These are phyloP conservation scores for Nemania diffusa DNA, from an alignment of 2,329 filamentous ascomycete species.

Conservation along the genomic window DNA sequence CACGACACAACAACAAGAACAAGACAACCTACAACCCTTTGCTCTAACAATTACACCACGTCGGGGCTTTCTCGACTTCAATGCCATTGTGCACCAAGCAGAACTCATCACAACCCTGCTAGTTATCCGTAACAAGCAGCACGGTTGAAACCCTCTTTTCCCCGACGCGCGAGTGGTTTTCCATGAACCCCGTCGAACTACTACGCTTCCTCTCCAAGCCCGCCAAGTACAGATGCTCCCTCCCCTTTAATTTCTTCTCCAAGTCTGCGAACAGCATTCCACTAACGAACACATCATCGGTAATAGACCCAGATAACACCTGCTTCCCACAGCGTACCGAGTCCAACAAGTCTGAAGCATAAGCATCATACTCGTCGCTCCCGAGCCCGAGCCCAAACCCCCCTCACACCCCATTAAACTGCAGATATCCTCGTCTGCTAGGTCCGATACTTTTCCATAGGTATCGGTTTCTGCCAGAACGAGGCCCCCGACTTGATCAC, in stretches of 20 bases:
- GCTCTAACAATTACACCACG: neutral
- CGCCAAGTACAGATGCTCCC: constrained; percentile 75
- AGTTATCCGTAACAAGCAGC: constrained; percentile 36
- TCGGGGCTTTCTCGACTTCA: constrained; percentile 3
- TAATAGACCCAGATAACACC: constrained; percentile 70
- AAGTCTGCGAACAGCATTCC: neutral
- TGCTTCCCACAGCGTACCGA: constrained; percentile 46
- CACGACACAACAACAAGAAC: constrained; percentile 36
- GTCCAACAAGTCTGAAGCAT: constrained; percentile 30
- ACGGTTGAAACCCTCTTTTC: constrained; percentile 41
- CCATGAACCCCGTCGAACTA: constrained; percentile 92
- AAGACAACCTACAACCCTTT: neutral
- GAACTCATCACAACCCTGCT: constrained; percentile 13
- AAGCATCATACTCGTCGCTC: constrained; percentile 6
- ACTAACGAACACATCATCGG: constrained; percentile 18
- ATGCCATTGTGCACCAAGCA: constrained; percentile 17
- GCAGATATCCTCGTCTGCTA: constrained; percentile 79
- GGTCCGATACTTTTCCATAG: constrained; percentile 82
- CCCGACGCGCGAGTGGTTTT: constrained; percentile 56
- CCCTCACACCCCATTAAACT: constrained; percentile 39
- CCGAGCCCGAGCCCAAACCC: constrained; percentile 3
- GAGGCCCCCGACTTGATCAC: constrained; percentile 74
- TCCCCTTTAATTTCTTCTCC: constrained; percentile 16
- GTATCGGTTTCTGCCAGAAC: constrained; percentile 85
- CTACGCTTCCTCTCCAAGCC: constrained; percentile 94